Evolutionary conservation across 148 eudicot genomes (phyloP), one percentile per base, ranked within the genome.

Genomic region (Hydrangea macrophylla): DNA sequence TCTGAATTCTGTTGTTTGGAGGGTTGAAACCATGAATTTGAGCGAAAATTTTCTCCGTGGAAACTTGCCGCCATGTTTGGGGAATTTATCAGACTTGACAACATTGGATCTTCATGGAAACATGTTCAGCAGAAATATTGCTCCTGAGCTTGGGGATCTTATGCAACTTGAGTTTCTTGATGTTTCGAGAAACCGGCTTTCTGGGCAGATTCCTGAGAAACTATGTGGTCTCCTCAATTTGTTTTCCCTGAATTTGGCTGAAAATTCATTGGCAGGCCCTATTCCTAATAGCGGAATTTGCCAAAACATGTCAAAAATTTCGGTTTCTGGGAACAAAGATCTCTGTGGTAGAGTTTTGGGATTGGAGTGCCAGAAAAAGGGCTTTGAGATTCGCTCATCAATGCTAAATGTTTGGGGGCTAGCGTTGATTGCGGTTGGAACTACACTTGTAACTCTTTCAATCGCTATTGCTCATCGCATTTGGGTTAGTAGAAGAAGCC

Each of bases 91-190:
- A 0, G 81, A 78, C 53, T 68, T 81, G 65, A 75, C 78, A 2
- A 74, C 60, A 0, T 64, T 84, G 78, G 87, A 84, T 78, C 67
- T 84, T 42, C 87, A 84, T 55, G 70, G 79, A 7, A 84, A 84
- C 56, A 31, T 55, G 32, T 81, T 84, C 36, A 67, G 67, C 0
- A 82, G 84, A 8, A 71, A 59, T 58, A 68, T 84, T 54, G 84
- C 87, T 27, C 39, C 64, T 9, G 78, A 76, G 55, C 76, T 84
- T 56, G 84, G 87, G 11, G 73, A 80, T 33, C 71, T 80, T 12
- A 42, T 74, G 68, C 80, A 80, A 55, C 75, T 84, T 9, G 73
- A 72, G 37, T 75, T 74, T 24, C 39, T 84, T 12, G 87, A 84
- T 68, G 58, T 84, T 26, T 84, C 87, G 0, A 30, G 35, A 22